Conservation (phyloP, 345 rosid species). For the Noccaea caerulescens region DNA sequence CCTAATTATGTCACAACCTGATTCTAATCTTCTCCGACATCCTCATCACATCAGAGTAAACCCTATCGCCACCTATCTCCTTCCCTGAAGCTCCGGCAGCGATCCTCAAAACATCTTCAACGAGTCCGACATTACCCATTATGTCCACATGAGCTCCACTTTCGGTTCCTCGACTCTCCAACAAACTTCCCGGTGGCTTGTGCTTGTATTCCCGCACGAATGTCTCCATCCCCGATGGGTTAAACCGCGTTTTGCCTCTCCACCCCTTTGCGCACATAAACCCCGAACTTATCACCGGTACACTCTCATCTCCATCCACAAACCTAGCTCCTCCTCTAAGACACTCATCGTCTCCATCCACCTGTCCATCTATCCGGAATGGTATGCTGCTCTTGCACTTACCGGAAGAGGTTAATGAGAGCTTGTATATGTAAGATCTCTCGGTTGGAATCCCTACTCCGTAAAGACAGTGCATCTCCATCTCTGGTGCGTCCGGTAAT, state of each 20-base stretch:
- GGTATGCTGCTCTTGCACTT: constrained; percentile 70
- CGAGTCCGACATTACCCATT: constrained; percentile 66
- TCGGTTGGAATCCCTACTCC: constrained; percentile 79
- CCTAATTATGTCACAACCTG: constrained; percentile 39
- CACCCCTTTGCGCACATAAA: constrained; percentile 80
- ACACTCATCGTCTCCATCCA: constrained; percentile 53
- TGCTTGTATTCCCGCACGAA: constrained; percentile 62
- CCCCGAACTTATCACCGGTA: constrained; percentile 67
- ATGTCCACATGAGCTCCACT: constrained; percentile 78
- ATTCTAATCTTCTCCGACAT: constrained; percentile 59
- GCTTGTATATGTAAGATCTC: constrained; percentile 70
- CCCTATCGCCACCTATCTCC: constrained; percentile 66
- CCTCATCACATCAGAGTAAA: constrained; percentile 57
- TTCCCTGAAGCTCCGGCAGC: constrained; percentile 61
- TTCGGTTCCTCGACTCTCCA: constrained; percentile 58
- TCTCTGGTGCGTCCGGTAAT: constrained; percentile 68
- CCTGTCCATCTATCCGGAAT: constrained; percentile 60
- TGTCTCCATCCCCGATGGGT: constrained; percentile 59
- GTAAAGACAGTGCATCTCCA: constrained; percentile 69
- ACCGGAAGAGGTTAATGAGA: constrained; percentile 17
- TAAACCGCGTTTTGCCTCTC: constrained; percentile 74
- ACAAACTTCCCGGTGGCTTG: constrained; percentile 54
- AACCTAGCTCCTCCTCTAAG: constrained; percentile 56
- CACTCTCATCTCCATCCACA: constrained; percentile 65
- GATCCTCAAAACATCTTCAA: constrained; percentile 68